Percentiles rank a stretch among this genome's conserved stretches.
Evolutionary conservation across 495 filamentous ascomycete species (phyloP).

Genomic region (Penicillium subrubescens): DNA sequence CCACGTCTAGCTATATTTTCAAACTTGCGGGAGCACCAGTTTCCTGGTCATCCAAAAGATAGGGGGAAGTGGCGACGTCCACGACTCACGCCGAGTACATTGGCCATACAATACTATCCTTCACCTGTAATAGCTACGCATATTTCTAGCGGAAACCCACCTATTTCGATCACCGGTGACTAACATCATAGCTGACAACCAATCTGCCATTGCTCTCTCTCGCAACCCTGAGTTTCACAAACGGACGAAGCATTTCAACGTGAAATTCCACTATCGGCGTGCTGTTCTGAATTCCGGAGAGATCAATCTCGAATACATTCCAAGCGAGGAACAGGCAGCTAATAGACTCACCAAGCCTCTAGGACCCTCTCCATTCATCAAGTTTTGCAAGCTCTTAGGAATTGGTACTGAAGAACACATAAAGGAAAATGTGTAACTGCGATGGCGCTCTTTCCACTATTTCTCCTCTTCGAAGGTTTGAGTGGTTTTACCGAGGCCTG

Average conservation of each 20-base stretch:
- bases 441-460: neutral
- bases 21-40: constrained; percentile 15
- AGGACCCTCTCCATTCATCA: no score
- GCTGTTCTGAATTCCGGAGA: constrained; percentile 14
- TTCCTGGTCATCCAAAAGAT: constrained; percentile 19
- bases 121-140: constrained; percentile 19
- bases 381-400: no score
- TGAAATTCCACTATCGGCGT: constrained; percentile 26
- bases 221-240: no score
- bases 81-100: constrained; percentile 15
- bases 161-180: constrained; percentile 18
- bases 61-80: constrained; percentile 21
- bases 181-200: constrained; percentile 22
- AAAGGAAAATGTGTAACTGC: no score
- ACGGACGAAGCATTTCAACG: constrained; percentile 24
- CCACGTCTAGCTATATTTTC: constrained; percentile 16
- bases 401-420: no score
- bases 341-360: no score
- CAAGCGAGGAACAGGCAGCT: no score
- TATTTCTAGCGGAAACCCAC: constrained; percentile 14
- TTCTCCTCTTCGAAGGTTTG: neutral
- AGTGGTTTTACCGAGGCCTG: neutral
- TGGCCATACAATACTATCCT: constrained; percentile 15
- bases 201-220: no score
- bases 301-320: no score